Evolutionary conservation across 2,329 filamentous ascomycete genomes (phyloP).

Genomic region (Neonectria punicea): DNA sequence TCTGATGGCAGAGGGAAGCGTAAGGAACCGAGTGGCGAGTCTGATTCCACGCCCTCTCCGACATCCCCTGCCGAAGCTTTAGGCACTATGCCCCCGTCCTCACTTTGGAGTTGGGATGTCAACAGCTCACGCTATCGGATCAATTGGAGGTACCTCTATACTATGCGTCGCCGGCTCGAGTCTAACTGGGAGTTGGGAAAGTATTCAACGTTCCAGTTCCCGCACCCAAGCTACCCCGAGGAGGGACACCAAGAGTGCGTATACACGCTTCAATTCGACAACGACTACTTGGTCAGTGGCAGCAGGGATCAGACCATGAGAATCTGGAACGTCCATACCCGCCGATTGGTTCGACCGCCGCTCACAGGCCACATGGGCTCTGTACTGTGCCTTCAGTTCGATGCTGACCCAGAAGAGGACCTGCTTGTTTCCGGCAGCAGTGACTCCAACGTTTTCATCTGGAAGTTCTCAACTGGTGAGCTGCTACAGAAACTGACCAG

Average conservation of each 20-base stretch:
- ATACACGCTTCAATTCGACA: conserved; percentile 91
- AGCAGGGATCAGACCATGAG: conserved; percentile 89
- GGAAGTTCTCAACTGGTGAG: conserved; percentile 91
- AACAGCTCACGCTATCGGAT: conserved; percentile 67
- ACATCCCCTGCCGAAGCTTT: conserved; percentile 44
- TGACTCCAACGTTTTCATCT: conserved; percentile 89
- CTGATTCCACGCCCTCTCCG: conserved; percentile 46
- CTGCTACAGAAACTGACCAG: conserved; percentile 78
- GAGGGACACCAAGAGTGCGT: conserved; percentile 94
- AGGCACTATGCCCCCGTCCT: conserved; percentile 53
- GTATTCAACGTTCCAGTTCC: conserved; percentile 88
- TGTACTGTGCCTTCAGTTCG: conserved; percentile 94
- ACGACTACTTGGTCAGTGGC: conserved; percentile 89
- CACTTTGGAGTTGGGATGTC: conserved; percentile 63
- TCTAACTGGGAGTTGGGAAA: conserved; percentile 90
- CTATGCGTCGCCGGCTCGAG: conserved; percentile 85
- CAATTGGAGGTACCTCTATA: conserved; percentile 95
- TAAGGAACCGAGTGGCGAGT: conserved; percentile 49
- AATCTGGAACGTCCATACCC: conserved; percentile 88
- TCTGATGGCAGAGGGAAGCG: conserved; percentile 49
- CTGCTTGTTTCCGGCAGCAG: conserved; percentile 96
- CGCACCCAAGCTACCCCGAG: conserved; percentile 80
- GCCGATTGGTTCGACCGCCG: conserved; percentile 78
- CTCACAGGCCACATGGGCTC: conserved; percentile 83
- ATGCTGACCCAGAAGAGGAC: conserved; percentile 86